These are phyloP conservation scores for Sideroxylon spinosum DNA, from an alignment of 179 eudicot species.

Conservation along the genomic window DNA sequence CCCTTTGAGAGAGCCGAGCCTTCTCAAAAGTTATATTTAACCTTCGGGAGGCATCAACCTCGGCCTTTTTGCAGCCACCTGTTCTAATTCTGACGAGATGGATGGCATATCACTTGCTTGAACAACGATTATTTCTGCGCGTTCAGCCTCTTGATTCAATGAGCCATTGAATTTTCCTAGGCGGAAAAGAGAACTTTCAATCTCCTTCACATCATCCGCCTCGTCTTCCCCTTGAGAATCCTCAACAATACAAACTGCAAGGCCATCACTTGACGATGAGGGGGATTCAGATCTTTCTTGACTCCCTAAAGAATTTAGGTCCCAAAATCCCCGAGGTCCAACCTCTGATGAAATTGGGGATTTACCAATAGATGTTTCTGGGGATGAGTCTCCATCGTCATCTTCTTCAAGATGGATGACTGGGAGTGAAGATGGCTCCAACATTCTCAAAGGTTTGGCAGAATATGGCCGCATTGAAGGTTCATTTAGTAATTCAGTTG, in stretches of 20 bases:
- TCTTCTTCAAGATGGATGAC: not conserved
- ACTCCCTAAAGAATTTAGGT: conserved; percentile 3
- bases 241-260: conserved; percentile 30
- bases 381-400: not conserved
- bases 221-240: conserved; percentile 35
- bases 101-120: not conserved
- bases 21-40: not conserved
- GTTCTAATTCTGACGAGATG: not conserved
- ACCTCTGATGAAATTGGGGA: not conserved
- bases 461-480: conserved; percentile 16
- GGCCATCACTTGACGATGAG: conserved; percentile 17
- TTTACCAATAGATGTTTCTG: not conserved
- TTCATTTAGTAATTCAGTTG: conserved; percentile 17
- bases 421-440: not conserved
- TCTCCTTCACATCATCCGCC: not conserved
- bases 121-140: not conserved
- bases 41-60: not conserved
- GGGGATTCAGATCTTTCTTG: conserved; percentile 7
- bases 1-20: not conserved
- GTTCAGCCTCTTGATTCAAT: not conserved
- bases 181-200: not conserved
- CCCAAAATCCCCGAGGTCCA: not conserved
- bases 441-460: conserved; percentile 14
- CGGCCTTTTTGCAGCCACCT: not conserved
- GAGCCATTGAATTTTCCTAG: not conserved